A percentile compares a stretch with the other conserved stretches of the same genome.
phyloP scores from a whole-genome alignment of 1,139 yeast genomes.

The Hyphopichia fennica region DNA sequence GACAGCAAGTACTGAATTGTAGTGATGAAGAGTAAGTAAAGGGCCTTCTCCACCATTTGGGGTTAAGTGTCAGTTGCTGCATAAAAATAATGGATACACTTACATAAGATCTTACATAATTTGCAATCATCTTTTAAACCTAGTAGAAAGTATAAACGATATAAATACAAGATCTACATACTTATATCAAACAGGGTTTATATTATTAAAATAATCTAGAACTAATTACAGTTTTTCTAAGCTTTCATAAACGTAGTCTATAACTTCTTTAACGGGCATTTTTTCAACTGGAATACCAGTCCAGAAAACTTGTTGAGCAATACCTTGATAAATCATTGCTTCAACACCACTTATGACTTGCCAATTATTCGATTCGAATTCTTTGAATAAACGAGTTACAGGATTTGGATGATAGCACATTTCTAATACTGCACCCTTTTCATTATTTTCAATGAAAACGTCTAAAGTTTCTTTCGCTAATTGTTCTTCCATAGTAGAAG shows the following conservation, averaged over 20 bases:
- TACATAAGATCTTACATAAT: too few species aligned
- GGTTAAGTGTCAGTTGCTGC: too few species aligned
- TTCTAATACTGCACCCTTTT: slow-evolving; percentile 26
- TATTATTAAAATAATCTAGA: background rate
- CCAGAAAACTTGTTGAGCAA: slow-evolving; percentile 29
- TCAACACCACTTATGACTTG: slow-evolving; percentile 24
- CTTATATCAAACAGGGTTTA: too few species aligned
- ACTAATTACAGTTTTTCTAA: background rate
- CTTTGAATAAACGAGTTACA: slow-evolving; percentile 19
- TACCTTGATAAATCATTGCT: slow-evolving; percentile 31
- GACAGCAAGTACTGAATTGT: too few species aligned
- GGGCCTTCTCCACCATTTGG: too few species aligned
- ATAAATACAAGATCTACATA: too few species aligned
- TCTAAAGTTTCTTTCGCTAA: slow-evolving; percentile 22
- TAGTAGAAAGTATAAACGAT: too few species aligned
- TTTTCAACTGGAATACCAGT: slow-evolving; percentile 20
- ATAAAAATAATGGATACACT: too few species aligned
- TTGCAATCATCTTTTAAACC: too few species aligned
- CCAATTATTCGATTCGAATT: slow-evolving; percentile 22
- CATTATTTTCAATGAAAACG: slow-evolving; percentile 18
- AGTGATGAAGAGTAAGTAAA: too few species aligned
- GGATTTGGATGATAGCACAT: slow-evolving; percentile 32
- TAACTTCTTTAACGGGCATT: slow-evolving; percentile 13
- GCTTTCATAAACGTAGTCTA: slow-evolving; percentile 5
- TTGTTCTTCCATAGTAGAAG: slow-evolving; percentile 19